Conservation (phyloP, 805 yeast genomes). For the Monosporozyma yasuniensis region DNA sequence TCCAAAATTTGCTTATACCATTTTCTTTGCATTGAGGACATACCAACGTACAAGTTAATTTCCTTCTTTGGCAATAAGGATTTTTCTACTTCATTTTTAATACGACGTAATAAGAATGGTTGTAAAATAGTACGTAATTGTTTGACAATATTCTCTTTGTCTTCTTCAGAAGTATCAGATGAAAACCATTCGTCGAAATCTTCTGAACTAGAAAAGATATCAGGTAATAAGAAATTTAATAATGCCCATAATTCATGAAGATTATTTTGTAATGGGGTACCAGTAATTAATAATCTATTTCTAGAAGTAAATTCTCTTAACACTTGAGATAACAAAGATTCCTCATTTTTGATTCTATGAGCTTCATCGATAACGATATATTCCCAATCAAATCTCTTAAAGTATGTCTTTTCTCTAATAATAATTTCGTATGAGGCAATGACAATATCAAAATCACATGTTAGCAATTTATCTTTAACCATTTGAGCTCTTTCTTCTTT, state of each 20-base stretch:
- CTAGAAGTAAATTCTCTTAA: constrained; percentile 62
- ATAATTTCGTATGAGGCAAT: constrained; percentile 70
- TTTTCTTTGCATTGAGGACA: constrained; percentile 67
- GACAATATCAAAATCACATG: constrained; percentile 64
- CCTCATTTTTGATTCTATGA: constrained; percentile 74
- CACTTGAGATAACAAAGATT: constrained; percentile 61
- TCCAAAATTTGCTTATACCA: constrained; percentile 74
- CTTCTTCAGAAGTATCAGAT: constrained; percentile 32
- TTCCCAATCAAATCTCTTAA: constrained; percentile 64
- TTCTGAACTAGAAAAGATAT: constrained; percentile 66
- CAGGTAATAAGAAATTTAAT: constrained; percentile 67
- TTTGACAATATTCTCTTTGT: constrained; percentile 46
- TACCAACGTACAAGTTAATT: constrained; percentile 62
- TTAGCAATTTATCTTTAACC: constrained; percentile 41
- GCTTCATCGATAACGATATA: constrained; percentile 74
- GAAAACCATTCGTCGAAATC: constrained; percentile 72
- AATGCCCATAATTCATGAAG: constrained; percentile 78
- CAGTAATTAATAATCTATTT: constrained; percentile 66
- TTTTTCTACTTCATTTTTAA: constrained; percentile 72
- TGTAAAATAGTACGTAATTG: constrained; percentile 68
- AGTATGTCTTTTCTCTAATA: constrained; percentile 60
- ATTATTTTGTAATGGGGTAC: constrained; percentile 77
- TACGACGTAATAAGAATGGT: constrained; percentile 69
- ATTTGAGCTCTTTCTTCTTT: constrained; percentile 57
- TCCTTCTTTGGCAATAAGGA: constrained; percentile 69